A percentile compares a stretch with the other conserved stretches of the same genome.
These are phyloP conservation scores for Wickerhamomyces ciferrii DNA, from an alignment of 805 yeast species.

Conservation along the genomic window DNA sequence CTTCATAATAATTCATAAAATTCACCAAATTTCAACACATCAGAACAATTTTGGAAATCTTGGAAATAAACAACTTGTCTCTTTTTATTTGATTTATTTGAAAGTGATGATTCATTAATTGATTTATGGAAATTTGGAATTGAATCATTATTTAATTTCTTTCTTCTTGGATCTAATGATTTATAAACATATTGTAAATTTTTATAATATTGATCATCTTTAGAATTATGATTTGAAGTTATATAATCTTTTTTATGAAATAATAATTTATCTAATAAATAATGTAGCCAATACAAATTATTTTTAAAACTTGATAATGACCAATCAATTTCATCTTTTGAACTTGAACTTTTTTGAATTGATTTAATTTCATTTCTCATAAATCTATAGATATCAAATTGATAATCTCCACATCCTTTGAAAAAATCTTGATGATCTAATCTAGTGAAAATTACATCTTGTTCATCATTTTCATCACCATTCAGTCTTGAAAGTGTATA, in stretches of 20 bases:
- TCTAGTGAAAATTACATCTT: conserved; percentile 39
- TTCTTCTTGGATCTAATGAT: conserved; percentile 29
- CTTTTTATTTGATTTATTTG: conserved; percentile 2
- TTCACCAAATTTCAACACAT: conserved; percentile 14
- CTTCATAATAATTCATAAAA: neutral
- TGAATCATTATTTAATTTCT: conserved; percentile 15
- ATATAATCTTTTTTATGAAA: conserved; percentile 31
- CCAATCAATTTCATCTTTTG: conserved; percentile 36
- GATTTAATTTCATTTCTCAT: conserved; percentile 36
- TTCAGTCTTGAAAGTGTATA: conserved; percentile 49
- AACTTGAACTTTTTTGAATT: neutral
- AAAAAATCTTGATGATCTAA: conserved; percentile 62
- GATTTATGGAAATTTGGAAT: conserved; percentile 11
- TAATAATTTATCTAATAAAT: conserved; percentile 45
- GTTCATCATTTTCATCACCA: conserved; percentile 18
- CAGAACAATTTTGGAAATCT: conserved; percentile 21
- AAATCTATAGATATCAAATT: conserved; percentile 52
- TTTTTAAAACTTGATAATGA: conserved; percentile 39
- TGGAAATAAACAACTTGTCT: conserved; percentile 16
- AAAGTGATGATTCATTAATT: neutral
- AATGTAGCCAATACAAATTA: conserved; percentile 62
- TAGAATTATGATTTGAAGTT: conserved; percentile 7
- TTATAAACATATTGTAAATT: conserved; percentile 24
- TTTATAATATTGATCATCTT: conserved; percentile 18
- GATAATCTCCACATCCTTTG: conserved; percentile 55